A percentile compares a stretch with the other conserved stretches of the same genome.
These are phyloP conservation scores for Lentinula guzmanii DNA, from an alignment of 768 basidiomycete species.

Conservation along the genomic window DNA sequence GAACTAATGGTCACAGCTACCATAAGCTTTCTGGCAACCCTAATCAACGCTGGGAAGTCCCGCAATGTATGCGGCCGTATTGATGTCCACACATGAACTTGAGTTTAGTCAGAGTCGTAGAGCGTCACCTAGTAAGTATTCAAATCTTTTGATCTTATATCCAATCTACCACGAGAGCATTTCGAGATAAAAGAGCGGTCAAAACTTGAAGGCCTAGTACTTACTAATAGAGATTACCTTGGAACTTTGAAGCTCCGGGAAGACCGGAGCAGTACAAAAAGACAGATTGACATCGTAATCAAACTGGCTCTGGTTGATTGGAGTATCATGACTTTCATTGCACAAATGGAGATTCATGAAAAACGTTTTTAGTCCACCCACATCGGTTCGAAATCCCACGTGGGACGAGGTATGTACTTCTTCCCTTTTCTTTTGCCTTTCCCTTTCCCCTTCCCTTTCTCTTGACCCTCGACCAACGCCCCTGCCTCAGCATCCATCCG, in stretches of 20 bases:
- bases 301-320: too few species aligned
- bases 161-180: too few species aligned
- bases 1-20: constrained; percentile 35
- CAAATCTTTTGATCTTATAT: too few species aligned
- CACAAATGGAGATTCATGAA: background rate
- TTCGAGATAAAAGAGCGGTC: constrained; percentile 23
- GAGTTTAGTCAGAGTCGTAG: too few species aligned
- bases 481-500: constrained; percentile 31
- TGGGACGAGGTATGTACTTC: constrained; percentile 3
- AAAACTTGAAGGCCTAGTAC: too few species aligned
- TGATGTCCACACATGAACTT: constrained; percentile 32
- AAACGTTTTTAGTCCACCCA: constrained; percentile 1
- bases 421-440: background rate
- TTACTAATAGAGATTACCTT: too few species aligned
- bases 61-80: constrained; percentile 43
- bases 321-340: background rate
- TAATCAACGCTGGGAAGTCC: constrained; percentile 44
- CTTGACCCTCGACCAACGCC: background rate
- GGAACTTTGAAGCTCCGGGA: too few species aligned
- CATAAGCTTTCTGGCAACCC: constrained; percentile 50
- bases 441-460: background rate
- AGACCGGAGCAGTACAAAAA: too few species aligned
- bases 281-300: too few species aligned
- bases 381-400: constrained; percentile 4
- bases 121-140: too few species aligned